Conservation (phyloP, 2,329 filamentous ascomycete species). For the Tricladium varicosporioides region DNA sequence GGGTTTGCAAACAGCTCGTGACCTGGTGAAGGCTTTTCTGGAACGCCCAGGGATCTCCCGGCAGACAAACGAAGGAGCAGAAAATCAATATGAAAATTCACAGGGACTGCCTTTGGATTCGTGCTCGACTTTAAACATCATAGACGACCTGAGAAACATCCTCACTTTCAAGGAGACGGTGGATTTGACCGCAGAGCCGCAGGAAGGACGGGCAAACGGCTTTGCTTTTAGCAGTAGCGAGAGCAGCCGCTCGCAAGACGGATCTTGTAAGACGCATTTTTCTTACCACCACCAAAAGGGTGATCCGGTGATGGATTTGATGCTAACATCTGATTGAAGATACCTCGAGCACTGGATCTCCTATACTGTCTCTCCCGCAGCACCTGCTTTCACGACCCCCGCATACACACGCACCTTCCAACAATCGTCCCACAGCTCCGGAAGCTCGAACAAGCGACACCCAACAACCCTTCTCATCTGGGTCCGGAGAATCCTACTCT, state of each 20-base stretch:
- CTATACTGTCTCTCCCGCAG: no score
- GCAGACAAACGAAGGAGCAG: no score
- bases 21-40: no score
- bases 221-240: neutral
- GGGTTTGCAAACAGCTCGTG: conserved; percentile 3
- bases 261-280: neutral
- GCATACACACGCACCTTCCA: no score
- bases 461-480: no score
- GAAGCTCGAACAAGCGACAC: no score
- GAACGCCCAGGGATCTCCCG: conserved; percentile 10
- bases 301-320: neutral
- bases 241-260: neutral
- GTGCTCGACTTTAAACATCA: conserved; percentile 13
- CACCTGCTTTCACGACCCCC: no score
- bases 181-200: neutral
- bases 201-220: neutral
- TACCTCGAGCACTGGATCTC: no score
- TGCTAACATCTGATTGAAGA: neutral
- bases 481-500: no score
- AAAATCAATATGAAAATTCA: neutral
- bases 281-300: neutral
- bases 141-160: conserved; percentile 11
- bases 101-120: conserved; percentile 1
- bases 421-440: no score
- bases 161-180: conserved; percentile 18